phyloP scores from a whole-genome alignment of 805 yeast species.

The Teunomyces gatunensis region DNA sequence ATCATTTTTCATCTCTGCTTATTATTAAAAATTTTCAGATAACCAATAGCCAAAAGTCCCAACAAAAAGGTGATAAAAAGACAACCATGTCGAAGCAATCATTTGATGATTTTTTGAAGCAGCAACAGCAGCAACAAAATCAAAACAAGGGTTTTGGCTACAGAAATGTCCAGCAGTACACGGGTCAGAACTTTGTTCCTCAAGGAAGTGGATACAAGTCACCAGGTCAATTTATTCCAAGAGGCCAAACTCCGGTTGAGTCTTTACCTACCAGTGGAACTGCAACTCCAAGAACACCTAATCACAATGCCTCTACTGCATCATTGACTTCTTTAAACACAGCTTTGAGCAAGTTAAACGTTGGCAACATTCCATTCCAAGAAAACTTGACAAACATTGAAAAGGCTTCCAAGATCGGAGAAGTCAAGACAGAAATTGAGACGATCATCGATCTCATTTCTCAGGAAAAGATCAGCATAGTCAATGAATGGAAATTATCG shows the following conservation, averaged over 20 bases:
- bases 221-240: background rate
- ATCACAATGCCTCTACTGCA: constrained; percentile 53
- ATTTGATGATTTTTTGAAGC: constrained; percentile 53
- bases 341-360: constrained; percentile 57
- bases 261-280: constrained; percentile 37
- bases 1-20: constrained; percentile 1
- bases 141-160: constrained; percentile 28
- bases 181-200: constrained; percentile 1
- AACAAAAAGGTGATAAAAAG: background rate
- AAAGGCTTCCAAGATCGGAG: constrained; percentile 49
- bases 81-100: constrained; percentile 23
- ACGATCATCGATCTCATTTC: constrained; percentile 48
- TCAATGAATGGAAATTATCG: constrained; percentile 63
- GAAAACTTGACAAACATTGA: constrained; percentile 53
- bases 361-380: constrained; percentile 65
- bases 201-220: background rate
- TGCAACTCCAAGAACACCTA: constrained; percentile 32
- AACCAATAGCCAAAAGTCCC: background rate
- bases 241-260: constrained; percentile 20
- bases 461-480: constrained; percentile 39
- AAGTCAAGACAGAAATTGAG: constrained; percentile 53
- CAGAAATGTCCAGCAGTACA: background rate
- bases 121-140: constrained; percentile 31
- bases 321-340: constrained; percentile 71
- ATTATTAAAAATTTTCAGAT: constrained; percentile 2